Evolutionary conservation across 2,329 filamentous ascomycete genomes (phyloP).

Genomic region (Fusarium luffae): DNA sequence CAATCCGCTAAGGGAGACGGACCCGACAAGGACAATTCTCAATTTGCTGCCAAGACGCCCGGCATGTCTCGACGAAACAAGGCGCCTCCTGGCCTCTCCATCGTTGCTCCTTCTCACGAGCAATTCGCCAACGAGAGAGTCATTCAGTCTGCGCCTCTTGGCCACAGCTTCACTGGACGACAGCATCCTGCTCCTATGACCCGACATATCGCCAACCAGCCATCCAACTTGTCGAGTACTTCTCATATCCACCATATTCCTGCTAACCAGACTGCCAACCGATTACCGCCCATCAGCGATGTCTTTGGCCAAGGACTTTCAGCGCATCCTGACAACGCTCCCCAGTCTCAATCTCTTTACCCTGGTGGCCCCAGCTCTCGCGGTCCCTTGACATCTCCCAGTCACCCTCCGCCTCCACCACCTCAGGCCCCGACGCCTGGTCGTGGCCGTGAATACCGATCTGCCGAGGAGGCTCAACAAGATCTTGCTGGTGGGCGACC

Average conservation of each 20-base stretch:
- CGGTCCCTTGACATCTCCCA: slow-evolving; percentile 80
- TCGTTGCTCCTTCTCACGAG: slow-evolving; percentile 92
- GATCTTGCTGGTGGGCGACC: slow-evolving; percentile 91
- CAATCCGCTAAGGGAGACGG: slow-evolving; percentile 83
- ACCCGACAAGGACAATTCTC: slow-evolving; percentile 64
- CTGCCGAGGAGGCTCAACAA: slow-evolving; percentile 93
- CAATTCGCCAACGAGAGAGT: slow-evolving; percentile 94
- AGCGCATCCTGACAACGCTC: slow-evolving; percentile 66
- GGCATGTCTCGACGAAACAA: slow-evolving; percentile 79
- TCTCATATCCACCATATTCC: slow-evolving; percentile 93
- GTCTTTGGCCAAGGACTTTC: slow-evolving; percentile 87
- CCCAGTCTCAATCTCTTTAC: slow-evolving; percentile 58
- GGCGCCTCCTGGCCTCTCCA: slow-evolving; percentile 89
- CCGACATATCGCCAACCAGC: slow-evolving; percentile 82
- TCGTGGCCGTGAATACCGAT: slow-evolving; percentile 88
- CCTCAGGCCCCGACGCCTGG: slow-evolving; percentile 63
- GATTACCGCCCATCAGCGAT: slow-evolving; percentile 91
- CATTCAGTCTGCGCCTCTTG: slow-evolving; percentile 93
- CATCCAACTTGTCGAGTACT: slow-evolving; percentile 82
- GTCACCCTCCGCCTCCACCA: slow-evolving; percentile 69
- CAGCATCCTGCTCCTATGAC: slow-evolving; percentile 81
- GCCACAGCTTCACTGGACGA: slow-evolving; percentile 94
- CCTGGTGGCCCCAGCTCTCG: slow-evolving; percentile 71
- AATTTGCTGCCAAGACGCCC: slow-evolving; percentile 75
- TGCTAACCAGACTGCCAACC: slow-evolving; percentile 88